These are phyloP conservation scores for Jacaranda mimosifolia DNA, from an alignment of 257 asterid genomes.

Conservation along the genomic window DNA sequence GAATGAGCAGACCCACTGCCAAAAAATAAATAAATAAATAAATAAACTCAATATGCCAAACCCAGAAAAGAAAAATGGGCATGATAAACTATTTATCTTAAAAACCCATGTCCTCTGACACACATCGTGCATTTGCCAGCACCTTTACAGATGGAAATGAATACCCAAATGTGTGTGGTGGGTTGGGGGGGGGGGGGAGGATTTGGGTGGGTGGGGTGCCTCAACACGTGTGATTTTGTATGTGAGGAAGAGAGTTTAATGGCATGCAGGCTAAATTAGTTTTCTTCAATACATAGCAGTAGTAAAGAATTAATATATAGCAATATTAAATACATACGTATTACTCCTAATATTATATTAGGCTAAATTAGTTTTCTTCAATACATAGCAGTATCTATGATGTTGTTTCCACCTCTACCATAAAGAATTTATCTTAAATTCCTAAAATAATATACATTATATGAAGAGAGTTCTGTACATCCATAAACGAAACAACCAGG, in stretches of 20 bases:
- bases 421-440: neutral
- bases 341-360: no score
- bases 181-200: neutral
- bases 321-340: no score
- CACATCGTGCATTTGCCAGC: slow-evolving; percentile 5
- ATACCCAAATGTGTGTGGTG: neutral
- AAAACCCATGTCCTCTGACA: neutral
- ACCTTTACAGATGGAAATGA: neutral
- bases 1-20: slow-evolving; percentile 28
- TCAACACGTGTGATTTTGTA: neutral
- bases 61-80: slow-evolving; percentile 24
- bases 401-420: slow-evolving; percentile 16
- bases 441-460: neutral
- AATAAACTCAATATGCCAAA: slow-evolving; percentile 26
- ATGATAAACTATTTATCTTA: slow-evolving; percentile 6
- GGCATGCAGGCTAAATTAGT: neutral
- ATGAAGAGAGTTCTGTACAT: neutral
- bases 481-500: neutral
- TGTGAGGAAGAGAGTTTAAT: neutral
- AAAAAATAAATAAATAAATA: no score
- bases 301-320: no score
- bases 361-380: neutral
- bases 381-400: neutral
- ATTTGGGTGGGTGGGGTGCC: no score
- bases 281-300: neutral